These are phyloP conservation scores for Candida pseudofarinosa DNA, from an alignment of 805 yeast species.

Conservation along the genomic window DNA sequence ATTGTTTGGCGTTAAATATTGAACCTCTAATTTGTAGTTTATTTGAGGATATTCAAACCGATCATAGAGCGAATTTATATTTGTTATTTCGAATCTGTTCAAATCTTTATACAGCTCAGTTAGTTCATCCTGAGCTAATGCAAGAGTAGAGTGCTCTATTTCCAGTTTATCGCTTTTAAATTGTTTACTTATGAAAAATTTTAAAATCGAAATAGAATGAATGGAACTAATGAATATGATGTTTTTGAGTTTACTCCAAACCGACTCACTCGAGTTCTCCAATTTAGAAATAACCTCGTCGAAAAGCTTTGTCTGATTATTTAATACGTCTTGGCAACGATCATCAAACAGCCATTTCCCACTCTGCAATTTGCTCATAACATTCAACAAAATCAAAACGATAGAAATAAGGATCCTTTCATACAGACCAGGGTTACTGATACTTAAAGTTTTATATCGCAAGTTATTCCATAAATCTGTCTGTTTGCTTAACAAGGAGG, in stretches of 20 bases:
- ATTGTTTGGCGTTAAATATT: background rate
- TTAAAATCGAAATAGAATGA: constrained; percentile 27
- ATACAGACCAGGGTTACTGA: constrained; percentile 13
- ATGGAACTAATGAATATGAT: constrained; percentile 22
- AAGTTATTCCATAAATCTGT: constrained; percentile 19
- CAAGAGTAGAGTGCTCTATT: background rate
- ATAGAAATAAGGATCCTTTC: constrained; percentile 30
- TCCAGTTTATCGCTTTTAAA: constrained; percentile 2
- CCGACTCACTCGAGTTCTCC: constrained; percentile 5
- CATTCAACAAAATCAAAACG: constrained; percentile 22
- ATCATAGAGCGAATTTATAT: constrained; percentile 17
- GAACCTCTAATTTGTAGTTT: constrained; percentile 6
- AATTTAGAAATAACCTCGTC: constrained; percentile 23
- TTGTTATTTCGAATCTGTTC: constrained; percentile 21
- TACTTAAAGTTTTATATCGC: constrained; percentile 7
- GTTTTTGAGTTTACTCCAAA: constrained; percentile 13
- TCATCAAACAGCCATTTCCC: constrained; percentile 9
- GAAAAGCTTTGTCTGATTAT: constrained; percentile 30
- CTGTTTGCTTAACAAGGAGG: constrained; percentile 17
- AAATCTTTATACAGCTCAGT: constrained; percentile 9
- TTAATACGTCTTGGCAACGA: constrained; percentile 14
- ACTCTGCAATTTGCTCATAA: constrained; percentile 14
- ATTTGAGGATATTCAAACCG: constrained; percentile 20
- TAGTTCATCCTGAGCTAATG: background rate
- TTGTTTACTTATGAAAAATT: constrained; percentile 22